Conservation (phyloP, 108 stramenopile genomes). For the Stephanodiscus minutulus region DNA sequence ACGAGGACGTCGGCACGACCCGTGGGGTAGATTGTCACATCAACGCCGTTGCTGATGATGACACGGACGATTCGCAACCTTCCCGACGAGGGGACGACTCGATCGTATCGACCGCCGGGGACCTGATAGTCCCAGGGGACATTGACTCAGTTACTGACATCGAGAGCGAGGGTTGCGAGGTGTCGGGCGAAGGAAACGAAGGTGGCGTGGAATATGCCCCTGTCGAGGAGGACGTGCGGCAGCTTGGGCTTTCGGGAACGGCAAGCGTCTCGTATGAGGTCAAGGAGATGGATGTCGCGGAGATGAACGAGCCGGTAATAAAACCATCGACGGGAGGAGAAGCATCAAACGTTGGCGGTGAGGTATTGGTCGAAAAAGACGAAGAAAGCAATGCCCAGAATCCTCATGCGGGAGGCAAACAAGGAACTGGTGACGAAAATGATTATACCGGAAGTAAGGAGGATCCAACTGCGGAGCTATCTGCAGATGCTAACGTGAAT, state of each 20-base stretch:
- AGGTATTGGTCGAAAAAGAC: background rate
- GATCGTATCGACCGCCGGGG: constrained; percentile 9
- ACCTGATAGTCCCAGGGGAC: constrained; percentile 14
- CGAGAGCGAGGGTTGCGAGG: constrained; percentile 10
- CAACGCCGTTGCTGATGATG: background rate
- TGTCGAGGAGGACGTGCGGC: background rate
- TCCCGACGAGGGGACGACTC: constrained; percentile 2
- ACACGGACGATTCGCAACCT: background rate
- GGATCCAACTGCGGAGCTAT: background rate
- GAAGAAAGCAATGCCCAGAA: background rate
- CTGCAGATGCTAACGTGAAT: background rate
- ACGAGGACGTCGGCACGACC: background rate
- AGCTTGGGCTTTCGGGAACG: background rate
- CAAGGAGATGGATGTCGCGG: background rate
- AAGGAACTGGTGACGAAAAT: background rate
- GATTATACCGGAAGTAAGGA: background rate
- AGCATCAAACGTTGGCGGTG: background rate
- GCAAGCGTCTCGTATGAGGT: background rate
- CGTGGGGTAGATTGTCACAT: background rate
- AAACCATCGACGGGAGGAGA: background rate
- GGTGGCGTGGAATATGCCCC: background rate
- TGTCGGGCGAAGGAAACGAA: background rate
- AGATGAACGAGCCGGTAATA: background rate
- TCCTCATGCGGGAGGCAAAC: background rate
- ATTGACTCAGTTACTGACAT: constrained; percentile 8